Percentiles rank a stretch among this genome's conserved stretches.
These are phyloP conservation scores for Phytophthora melonis DNA, from an alignment of 352 stramenopile species.

Conservation along the genomic window DNA sequence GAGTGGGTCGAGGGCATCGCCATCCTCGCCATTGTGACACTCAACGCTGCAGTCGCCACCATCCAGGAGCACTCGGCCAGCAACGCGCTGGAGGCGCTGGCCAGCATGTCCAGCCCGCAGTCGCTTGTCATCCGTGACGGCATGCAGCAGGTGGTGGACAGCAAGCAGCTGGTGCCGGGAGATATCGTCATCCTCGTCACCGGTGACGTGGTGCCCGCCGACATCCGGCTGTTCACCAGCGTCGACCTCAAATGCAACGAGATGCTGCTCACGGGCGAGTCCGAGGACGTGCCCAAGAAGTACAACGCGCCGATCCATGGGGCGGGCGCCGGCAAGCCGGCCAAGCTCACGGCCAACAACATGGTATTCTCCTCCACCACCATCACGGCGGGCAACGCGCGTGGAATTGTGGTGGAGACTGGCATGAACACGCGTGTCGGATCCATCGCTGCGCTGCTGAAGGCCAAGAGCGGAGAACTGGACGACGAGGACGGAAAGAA, in stretches of 20 bases:
- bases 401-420: slow-evolving; percentile 76
- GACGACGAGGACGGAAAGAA: slow-evolving; percentile 29
- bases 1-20: slow-evolving; percentile 79
- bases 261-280: slow-evolving; percentile 95
- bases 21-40: slow-evolving; percentile 68
- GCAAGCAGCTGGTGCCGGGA: slow-evolving; percentile 75
- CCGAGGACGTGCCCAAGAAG: slow-evolving; percentile 81
- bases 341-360: slow-evolving; percentile 80
- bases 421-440: slow-evolving; percentile 79
- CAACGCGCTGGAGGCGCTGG: slow-evolving; percentile 70
- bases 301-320: slow-evolving; percentile 48
- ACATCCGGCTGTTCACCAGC: slow-evolving; percentile 91
- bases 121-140: slow-evolving; percentile 72
- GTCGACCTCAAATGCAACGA: slow-evolving; percentile 93
- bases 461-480: slow-evolving; percentile 43
- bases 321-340: slow-evolving; percentile 25
- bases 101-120: slow-evolving; percentile 71
- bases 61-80: slow-evolving; percentile 70
- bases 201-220: slow-evolving; percentile 93
- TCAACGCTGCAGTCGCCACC: slow-evolving; percentile 73
- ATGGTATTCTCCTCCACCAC: slow-evolving; percentile 95
- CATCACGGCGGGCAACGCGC: slow-evolving; percentile 81
- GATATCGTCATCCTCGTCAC: slow-evolving; percentile 91
- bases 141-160: slow-evolving; percentile 72
- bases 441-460: slow-evolving; percentile 71